Conservation (phyloP, 306 rosid species). For the Inga laurina region DNA sequence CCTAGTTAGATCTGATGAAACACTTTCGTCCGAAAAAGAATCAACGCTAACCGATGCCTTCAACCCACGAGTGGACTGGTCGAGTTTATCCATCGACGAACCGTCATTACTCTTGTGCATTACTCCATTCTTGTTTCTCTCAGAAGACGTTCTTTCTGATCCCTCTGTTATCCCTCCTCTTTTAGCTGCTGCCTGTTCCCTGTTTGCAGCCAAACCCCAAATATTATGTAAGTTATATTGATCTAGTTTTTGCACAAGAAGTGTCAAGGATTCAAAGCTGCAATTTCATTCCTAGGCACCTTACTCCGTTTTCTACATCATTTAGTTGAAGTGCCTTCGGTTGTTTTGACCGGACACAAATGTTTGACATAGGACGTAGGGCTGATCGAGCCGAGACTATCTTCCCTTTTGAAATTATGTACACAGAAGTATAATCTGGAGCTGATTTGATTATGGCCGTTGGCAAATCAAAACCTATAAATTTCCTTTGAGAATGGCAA, state of each 20-base stretch:
- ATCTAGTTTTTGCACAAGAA: conserved; percentile 1
- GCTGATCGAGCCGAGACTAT: conserved; percentile 66
- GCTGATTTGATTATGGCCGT: conserved; percentile 57
- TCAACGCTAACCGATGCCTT: conserved; percentile 41
- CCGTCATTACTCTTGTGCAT: conserved; percentile 49
- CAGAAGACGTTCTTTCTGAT: conserved; percentile 34
- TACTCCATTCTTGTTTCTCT: neutral
- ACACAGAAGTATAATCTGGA: conserved; percentile 79
- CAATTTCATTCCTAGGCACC: conserved; percentile 38
- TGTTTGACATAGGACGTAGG: conserved; percentile 49
- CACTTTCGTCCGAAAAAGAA: conserved; percentile 51
- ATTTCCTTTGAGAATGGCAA: conserved; percentile 51
- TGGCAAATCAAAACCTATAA: conserved; percentile 65
- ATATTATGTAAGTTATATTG: neutral
- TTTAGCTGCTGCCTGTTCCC: conserved; percentile 39
- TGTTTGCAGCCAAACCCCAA: conserved; percentile 35
- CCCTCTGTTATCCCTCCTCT: conserved; percentile 36
- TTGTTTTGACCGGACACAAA: conserved; percentile 38
- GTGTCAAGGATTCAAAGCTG: neutral
- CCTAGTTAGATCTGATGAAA: conserved; percentile 36
- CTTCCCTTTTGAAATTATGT: conserved; percentile 85
- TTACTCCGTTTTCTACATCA: conserved; percentile 50
- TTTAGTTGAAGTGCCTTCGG: conserved; percentile 31
- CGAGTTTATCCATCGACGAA: conserved; percentile 47
- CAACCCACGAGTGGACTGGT: conserved; percentile 30